Percentiles rank a stretch among this genome's conserved stretches.
Conservation (phyloP, 2,329 filamentous ascomycete genomes). For the Dothistroma septosporum region DNA sequence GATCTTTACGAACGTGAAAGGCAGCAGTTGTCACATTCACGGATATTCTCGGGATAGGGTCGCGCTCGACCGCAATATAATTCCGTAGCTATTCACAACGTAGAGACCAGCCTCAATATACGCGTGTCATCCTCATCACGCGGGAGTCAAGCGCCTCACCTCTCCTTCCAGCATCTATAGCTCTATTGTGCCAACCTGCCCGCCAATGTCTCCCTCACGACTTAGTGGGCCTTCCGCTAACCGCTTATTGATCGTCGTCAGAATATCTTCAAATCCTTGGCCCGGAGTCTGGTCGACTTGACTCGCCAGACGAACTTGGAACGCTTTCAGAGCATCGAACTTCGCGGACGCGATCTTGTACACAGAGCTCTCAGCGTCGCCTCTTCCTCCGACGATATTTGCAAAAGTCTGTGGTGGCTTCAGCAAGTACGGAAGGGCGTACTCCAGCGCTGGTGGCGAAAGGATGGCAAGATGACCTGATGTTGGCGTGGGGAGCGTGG, state of each 20-base stretch:
- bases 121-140: too few relatives aligned
- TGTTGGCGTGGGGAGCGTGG: slow-evolving; percentile 32
- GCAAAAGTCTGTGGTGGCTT: slow-evolving; percentile 54
- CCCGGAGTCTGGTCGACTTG: slow-evolving; percentile 30
- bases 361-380: slow-evolving; percentile 54
- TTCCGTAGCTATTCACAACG: too few relatives aligned
- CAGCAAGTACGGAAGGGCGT: slow-evolving; percentile 54
- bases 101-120: too few relatives aligned
- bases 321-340: slow-evolving; percentile 51
- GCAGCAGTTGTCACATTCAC: too few relatives aligned
- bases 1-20: too few relatives aligned
- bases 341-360: slow-evolving; percentile 56
- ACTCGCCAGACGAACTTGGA: slow-evolving; percentile 45
- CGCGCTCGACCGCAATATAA: too few relatives aligned
- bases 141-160: too few relatives aligned
- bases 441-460: slow-evolving; percentile 48
- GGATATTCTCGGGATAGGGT: too few relatives aligned
- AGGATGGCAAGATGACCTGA: slow-evolving; percentile 51
- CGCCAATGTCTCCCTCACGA: slow-evolving; percentile 39
- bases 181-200: slow-evolving; percentile 46
- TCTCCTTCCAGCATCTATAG: slow-evolving; percentile 22
- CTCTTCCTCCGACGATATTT: slow-evolving; percentile 56
- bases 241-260: slow-evolving; percentile 40
- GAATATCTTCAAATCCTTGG: slow-evolving; percentile 38
- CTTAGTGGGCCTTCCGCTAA: slow-evolving; percentile 44